These are phyloP conservation scores for Blastomyces parvus DNA, from an alignment of 2,329 filamentous ascomycete genomes.

Conservation along the genomic window DNA sequence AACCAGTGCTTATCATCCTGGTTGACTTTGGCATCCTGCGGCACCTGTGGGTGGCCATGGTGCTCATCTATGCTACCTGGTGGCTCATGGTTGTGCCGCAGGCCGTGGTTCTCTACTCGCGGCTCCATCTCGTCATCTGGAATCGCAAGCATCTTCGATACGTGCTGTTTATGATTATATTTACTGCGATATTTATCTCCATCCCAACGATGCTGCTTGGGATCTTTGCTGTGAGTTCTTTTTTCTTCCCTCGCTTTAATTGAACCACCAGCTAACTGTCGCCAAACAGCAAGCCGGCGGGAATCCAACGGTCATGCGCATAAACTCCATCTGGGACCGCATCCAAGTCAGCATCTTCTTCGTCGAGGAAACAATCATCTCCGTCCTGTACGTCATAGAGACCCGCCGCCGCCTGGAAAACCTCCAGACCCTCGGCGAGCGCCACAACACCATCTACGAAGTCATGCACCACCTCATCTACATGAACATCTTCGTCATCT, in stretches of 20 bases:
- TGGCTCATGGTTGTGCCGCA: constrained; percentile 17
- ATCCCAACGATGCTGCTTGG: constrained; percentile 14
- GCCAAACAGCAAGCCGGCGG: neutral
- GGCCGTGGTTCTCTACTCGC: constrained; percentile 17
- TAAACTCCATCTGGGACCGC: constrained; percentile 16
- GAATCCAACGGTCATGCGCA: neutral
- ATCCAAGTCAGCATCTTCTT: constrained; percentile 18
- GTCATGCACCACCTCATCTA: constrained; percentile 10
- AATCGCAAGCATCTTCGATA: constrained; percentile 12
- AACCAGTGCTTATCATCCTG: neutral
- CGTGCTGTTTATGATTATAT: constrained; percentile 16
- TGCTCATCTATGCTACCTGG: constrained; percentile 23
- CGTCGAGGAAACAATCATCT: constrained; percentile 18
- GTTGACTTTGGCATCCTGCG: neutral
- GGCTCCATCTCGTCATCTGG: constrained; percentile 17
- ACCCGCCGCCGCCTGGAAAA: constrained; percentile 24
- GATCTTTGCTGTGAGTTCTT: neutral
- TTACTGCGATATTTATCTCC: constrained; percentile 16
- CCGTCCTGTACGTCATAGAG: constrained; percentile 16
- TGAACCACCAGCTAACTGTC: neutral
- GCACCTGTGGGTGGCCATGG: neutral
- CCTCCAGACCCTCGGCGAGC: constrained; percentile 25
- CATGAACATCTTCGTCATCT: constrained; percentile 35
- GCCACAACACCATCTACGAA: neutral
- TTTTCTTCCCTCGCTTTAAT: too few species aligned